These are phyloP conservation scores for Globisporangium cederbergense DNA, from an alignment of 352 stramenopile genomes.

Conservation along the genomic window DNA sequence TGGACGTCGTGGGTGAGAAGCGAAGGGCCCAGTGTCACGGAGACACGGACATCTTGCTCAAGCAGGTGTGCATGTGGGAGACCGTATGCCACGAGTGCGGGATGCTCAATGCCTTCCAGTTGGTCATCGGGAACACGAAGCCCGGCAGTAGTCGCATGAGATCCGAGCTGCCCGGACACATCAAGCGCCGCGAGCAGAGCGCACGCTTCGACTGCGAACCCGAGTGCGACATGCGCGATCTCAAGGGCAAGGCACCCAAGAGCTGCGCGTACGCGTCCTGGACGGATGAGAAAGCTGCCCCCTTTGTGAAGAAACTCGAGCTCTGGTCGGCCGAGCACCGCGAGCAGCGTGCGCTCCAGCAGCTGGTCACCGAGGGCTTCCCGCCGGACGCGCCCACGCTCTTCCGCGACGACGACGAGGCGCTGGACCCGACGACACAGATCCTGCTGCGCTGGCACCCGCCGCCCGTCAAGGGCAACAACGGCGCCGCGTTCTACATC, in stretches of 20 bases:
- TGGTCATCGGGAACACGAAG: constrained; percentile 57
- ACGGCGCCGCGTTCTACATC: constrained; percentile 79
- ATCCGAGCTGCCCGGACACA: constrained; percentile 64
- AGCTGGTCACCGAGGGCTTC: constrained; percentile 62
- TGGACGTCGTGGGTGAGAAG: constrained; percentile 80
- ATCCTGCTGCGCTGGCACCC: constrained; percentile 66
- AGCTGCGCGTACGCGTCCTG: constrained; percentile 59
- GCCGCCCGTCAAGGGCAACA: constrained; percentile 50
- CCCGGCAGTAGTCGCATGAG: constrained; percentile 41
- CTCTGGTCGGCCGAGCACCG: constrained; percentile 67
- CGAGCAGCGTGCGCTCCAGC: constrained; percentile 65
- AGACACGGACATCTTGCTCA: constrained; percentile 72
- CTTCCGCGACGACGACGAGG: constrained; percentile 46
- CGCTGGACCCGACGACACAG: constrained; percentile 67
- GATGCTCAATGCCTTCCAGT: constrained; percentile 88
- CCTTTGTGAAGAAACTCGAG: constrained; percentile 68
- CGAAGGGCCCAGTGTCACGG: constrained; percentile 57
- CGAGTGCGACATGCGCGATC: constrained; percentile 63
- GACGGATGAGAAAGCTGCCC: constrained; percentile 46
- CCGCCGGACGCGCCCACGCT: constrained; percentile 54
- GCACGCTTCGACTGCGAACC: constrained; percentile 49
- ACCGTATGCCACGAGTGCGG: constrained; percentile 89
- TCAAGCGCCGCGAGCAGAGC: constrained; percentile 53
- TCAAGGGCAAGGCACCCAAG: constrained; percentile 52
- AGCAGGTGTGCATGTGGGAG: constrained; percentile 88